Conservation (phyloP, 2,329 filamentous ascomycete genomes). For the Gliomastix tumulicola region DNA sequence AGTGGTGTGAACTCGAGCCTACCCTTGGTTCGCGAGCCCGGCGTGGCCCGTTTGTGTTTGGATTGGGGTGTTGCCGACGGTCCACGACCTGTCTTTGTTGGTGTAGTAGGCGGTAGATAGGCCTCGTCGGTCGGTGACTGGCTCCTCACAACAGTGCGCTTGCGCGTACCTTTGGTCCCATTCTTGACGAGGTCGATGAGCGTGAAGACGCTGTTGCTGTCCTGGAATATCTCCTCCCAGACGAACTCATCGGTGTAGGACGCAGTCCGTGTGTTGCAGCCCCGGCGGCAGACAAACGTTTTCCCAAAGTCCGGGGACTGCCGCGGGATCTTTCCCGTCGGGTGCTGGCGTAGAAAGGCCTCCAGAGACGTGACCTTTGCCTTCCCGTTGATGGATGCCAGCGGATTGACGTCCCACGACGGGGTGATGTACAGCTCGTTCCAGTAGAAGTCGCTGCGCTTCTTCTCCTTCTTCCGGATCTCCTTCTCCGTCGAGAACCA, state of each 20-base stretch:
- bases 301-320: slow-evolving; percentile 72
- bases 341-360: slow-evolving; percentile 62
- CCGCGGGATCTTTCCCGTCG: slow-evolving; percentile 67
- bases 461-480: slow-evolving; percentile 76
- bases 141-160: slow-evolving; percentile 19
- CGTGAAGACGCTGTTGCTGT: slow-evolving; percentile 54
- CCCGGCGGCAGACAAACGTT: slow-evolving; percentile 82
- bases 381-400: slow-evolving; percentile 86
- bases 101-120: slow-evolving; percentile 27
- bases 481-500: slow-evolving; percentile 95
- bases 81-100: slow-evolving; percentile 23
- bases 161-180: slow-evolving; percentile 61
- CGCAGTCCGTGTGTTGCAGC: slow-evolving; percentile 81
- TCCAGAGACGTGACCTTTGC: slow-evolving; percentile 71
- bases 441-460: slow-evolving; percentile 70
- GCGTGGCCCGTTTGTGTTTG: slow-evolving; percentile 17
- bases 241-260: slow-evolving; percentile 87
- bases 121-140: slow-evolving; percentile 20
- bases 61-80: slow-evolving; percentile 21
- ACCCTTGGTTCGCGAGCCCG: slow-evolving; percentile 24
- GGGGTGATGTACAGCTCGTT: slow-evolving; percentile 92
- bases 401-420: slow-evolving; percentile 78
- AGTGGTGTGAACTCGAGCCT: slow-evolving; percentile 91
- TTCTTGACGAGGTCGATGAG: slow-evolving; percentile 62
- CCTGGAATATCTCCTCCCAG: slow-evolving; percentile 80